Evolutionary conservation across 441 rosid species (phyloP), one percentile per base, ranked within the genome.

Genomic region (Croton setiger): DNA sequence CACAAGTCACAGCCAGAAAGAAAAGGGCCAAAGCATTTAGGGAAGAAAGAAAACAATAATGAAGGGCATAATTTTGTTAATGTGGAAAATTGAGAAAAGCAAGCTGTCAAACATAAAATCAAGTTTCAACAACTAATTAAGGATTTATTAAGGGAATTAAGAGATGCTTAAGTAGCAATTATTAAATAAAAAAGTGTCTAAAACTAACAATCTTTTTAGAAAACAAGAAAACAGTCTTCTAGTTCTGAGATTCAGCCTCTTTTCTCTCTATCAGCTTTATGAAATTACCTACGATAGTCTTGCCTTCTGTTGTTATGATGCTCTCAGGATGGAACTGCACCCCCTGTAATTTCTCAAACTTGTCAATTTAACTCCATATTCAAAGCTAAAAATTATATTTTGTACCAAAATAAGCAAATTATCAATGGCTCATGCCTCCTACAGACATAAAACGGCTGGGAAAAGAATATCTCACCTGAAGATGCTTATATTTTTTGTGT

Each of bases 291-390:
- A 94, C 87, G 18, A 88, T 88, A 3, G 48, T 84, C 86, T 74
- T 92, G 70, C 98, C 97, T 74, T 90, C 88, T 0, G 72, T 57
- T 57, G 94, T 90, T 77, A 92, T 88, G 66, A 94, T 94, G 87
- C 99, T 94, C 66, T 92, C 98, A 0, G 97, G 99, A 84, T 90
- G 97, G 79, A 94, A 92, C 66, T 92, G 98, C 48, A 92, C 99
- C 14, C 99, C 98, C 97, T 94, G 86, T 77, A 74, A 64, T 51
- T 41, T 54, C 36, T 8, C 61, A 69, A 35, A 53, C 66, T 7
- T 9, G 7, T 59, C 55, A 64, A 8, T 60, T 72, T 45, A 1
- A 53, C 13, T 27, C 31, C 31, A 27, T 2, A 27, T 27, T 27
- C 31, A 14, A 48, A 41, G 6, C 55, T 14, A 49, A 21, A 13